Percentiles rank a stretch among this genome's conserved stretches.
These are phyloP conservation scores for Penicillium corylophilum DNA, from an alignment of 2,329 filamentous ascomycete genomes.

Conservation along the genomic window DNA sequence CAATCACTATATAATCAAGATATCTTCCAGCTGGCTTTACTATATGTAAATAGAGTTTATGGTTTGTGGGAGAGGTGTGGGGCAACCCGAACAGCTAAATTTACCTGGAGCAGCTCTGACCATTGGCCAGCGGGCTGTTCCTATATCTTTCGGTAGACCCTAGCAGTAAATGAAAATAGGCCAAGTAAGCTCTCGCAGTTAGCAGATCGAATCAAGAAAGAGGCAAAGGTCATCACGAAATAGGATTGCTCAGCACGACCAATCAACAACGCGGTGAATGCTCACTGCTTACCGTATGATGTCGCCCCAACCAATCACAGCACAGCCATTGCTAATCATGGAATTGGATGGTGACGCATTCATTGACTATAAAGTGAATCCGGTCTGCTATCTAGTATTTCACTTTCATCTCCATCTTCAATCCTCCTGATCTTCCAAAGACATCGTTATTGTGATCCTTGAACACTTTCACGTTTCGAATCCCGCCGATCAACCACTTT, in stretches of 20 bases:
- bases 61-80: background rate
- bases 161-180: background rate
- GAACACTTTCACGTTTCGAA: background rate
- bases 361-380: conserved; percentile 4
- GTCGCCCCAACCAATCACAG: conserved; percentile 24
- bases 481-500: background rate
- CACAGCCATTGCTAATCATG: conserved; percentile 26
- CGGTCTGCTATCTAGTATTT: background rate
- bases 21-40: too few species aligned
- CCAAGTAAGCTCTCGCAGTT: background rate
- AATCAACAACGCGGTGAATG: conserved; percentile 8
- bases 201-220: conserved; percentile 11
- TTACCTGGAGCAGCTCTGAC: background rate
- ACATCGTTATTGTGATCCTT: background rate
- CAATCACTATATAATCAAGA: too few species aligned
- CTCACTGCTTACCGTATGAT: accelerated
- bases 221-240: conserved; percentile 12
- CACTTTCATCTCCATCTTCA: background rate
- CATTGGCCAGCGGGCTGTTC: background rate
- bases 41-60: too few species aligned
- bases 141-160: background rate
- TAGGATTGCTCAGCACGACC: background rate
- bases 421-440: background rate
- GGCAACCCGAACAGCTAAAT: background rate
- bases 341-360: conserved; percentile 17